Evolutionary conservation across 495 filamentous ascomycete genomes (phyloP).

Genomic region (Trichoderma gamsii): DNA sequence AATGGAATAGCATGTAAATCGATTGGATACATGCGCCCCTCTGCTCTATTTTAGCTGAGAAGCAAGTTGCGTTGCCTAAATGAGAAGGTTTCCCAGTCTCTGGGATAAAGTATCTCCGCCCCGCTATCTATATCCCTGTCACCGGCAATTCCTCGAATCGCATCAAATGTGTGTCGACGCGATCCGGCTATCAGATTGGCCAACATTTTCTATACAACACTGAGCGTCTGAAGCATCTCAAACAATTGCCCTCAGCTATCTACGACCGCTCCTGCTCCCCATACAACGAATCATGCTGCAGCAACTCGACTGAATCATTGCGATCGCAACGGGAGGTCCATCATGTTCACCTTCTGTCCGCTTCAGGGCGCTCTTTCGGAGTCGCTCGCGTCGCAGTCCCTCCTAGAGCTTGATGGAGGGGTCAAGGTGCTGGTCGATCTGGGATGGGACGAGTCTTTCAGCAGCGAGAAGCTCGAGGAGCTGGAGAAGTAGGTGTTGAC

Average conservation of each 20-base stretch:
- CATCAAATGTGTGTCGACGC: background rate
- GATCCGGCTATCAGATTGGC: background rate
- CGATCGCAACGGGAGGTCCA: constrained; percentile 19
- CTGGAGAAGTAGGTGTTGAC: constrained; percentile 71
- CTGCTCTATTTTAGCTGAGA: background rate
- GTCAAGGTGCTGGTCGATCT: constrained; percentile 93
- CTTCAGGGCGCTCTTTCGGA: constrained; percentile 84
- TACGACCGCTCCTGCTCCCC: background rate
- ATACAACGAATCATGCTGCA: constrained; percentile 10
- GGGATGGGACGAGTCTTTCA: constrained; percentile 91
- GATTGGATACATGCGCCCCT: background rate
- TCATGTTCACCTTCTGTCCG: constrained; percentile 94
- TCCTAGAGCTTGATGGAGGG: constrained; percentile 92
- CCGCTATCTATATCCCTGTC: background rate
- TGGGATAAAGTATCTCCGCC: background rate
- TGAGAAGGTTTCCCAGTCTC: too few relatives aligned
- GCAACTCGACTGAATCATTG: background rate
- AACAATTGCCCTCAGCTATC: background rate
- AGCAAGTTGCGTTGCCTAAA: background rate
- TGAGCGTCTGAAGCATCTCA: background rate
- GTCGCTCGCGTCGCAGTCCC: constrained; percentile 83
- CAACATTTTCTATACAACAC: background rate
- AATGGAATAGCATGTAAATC: too few relatives aligned
- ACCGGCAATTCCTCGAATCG: background rate
- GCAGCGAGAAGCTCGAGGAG: constrained; percentile 69